phyloP scores from a whole-genome alignment of 257 asterid species.

The Salvia hispanica region DNA sequence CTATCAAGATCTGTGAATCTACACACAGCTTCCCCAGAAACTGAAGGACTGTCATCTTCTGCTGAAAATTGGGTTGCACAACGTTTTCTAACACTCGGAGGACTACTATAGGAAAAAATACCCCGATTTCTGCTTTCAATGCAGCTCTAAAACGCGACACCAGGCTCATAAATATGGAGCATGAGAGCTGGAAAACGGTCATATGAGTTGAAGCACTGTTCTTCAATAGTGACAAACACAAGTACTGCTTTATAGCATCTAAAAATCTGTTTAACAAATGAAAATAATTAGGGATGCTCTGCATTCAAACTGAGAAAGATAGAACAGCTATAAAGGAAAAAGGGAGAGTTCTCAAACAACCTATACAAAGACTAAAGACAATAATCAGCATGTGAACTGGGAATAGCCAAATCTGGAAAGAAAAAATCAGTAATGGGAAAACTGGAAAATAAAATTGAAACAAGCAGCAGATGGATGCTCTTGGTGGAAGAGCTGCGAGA shows the following conservation, averaged over 20 bases:
- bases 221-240: slow-evolving; percentile 92
- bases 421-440: not conserved
- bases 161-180: slow-evolving; percentile 93
- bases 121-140: slow-evolving; percentile 95
- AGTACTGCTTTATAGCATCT: slow-evolving; percentile 96
- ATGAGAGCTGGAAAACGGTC: slow-evolving; percentile 98
- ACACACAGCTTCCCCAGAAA: slow-evolving; percentile 86
- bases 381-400: slow-evolving; percentile 14
- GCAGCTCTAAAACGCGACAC: slow-evolving; percentile 98
- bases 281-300: slow-evolving; percentile 26
- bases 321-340: slow-evolving; percentile 2
- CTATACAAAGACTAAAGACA: slow-evolving; percentile 1
- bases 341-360: slow-evolving; percentile 9
- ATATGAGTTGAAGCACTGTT: slow-evolving; percentile 92
- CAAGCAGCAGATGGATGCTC: not conserved
- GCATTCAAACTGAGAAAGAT: slow-evolving; percentile 13
- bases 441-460: not conserved
- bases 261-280: slow-evolving; percentile 67
- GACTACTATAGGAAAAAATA: slow-evolving; percentile 97
- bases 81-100: slow-evolving; percentile 94
- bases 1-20: slow-evolving; percentile 95
- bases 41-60: slow-evolving; percentile 96
- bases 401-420: slow-evolving; percentile 8
- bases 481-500: not conserved
- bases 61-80: slow-evolving; percentile 95